These are phyloP conservation scores for Penicillium sp. DNA, from an alignment of 2,329 filamentous ascomycete species.

Conservation along the genomic window DNA sequence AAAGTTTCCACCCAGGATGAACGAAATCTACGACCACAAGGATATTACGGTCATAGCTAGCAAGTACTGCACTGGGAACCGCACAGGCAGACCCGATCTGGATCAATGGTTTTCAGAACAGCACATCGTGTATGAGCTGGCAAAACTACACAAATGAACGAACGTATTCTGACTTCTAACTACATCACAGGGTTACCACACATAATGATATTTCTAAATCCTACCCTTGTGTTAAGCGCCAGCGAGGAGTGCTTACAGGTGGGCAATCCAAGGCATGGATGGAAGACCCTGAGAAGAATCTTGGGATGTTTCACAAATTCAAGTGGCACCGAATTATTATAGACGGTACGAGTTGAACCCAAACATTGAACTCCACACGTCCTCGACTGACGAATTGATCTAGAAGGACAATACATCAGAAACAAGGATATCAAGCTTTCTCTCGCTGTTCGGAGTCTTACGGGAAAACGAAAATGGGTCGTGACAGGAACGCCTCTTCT, in stretches of 20 bases:
- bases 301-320: conserved; percentile 37
- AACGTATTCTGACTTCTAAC: not conserved
- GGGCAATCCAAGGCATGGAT: no score
- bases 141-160: no score
- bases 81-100: no score
- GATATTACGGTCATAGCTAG: no score
- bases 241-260: conserved; percentile 7
- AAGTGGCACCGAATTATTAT: conserved; percentile 44
- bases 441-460: conserved; percentile 38
- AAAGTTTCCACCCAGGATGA: not conserved
- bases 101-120: not conserved
- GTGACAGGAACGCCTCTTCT: conserved; percentile 43
- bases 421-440: conserved; percentile 37
- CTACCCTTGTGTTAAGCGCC: conserved; percentile 29
- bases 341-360: conserved; percentile 33
- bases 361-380: not conserved
- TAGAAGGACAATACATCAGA: conserved; percentile 41
- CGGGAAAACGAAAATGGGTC: conserved; percentile 40
- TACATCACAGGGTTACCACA: conserved; percentile 36
- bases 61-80: no score
- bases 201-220: conserved; percentile 40
- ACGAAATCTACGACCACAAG: not conserved
- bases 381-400: not conserved
- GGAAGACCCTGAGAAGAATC: no score
- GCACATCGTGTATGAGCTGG: not conserved